These are phyloP conservation scores for Phyllosticta citribraziliensis DNA, from an alignment of 2,329 filamentous ascomycete genomes.

Conservation along the genomic window DNA sequence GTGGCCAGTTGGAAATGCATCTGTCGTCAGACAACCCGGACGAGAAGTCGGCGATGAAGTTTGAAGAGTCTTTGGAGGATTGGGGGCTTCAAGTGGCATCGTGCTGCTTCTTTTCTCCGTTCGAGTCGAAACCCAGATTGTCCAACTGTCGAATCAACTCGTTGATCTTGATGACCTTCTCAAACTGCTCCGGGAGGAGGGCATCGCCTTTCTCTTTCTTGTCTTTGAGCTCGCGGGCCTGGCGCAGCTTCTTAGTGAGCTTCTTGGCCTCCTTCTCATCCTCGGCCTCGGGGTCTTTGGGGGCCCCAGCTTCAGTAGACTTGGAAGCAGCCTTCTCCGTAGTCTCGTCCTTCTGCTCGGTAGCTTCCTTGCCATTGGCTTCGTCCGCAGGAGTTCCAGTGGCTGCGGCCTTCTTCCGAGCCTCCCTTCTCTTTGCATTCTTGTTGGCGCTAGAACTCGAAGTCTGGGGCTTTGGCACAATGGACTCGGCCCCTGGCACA, in stretches of 20 bases:
- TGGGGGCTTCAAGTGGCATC: slow-evolving; percentile 1
- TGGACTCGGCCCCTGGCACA: slow-evolving; percentile 61
- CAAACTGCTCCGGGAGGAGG: slow-evolving; percentile 85
- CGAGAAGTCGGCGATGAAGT: background rate
- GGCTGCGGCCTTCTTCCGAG: slow-evolving; percentile 50
- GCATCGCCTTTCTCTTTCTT: slow-evolving; percentile 83
- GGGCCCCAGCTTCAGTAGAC: slow-evolving; percentile 16
- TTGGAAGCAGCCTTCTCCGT: slow-evolving; percentile 8
- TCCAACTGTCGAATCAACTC: slow-evolving; percentile 86
- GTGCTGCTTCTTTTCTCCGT: slow-evolving; percentile 50
- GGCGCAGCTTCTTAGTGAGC: slow-evolving; percentile 87
- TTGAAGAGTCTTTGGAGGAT: background rate
- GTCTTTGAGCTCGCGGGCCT: slow-evolving; percentile 78
- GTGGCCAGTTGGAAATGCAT: background rate
- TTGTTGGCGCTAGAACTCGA: slow-evolving; percentile 55
- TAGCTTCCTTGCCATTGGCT: slow-evolving; percentile 8
- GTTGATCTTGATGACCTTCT: slow-evolving; percentile 95
- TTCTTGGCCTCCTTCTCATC: slow-evolving; percentile 88
- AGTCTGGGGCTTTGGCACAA: slow-evolving; percentile 42
- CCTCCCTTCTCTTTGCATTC: slow-evolving; percentile 72
- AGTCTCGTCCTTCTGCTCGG: slow-evolving; percentile 16
- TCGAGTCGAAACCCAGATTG: slow-evolving; percentile 69
- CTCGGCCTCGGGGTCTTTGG: slow-evolving; percentile 60
- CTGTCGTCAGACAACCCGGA: background rate
- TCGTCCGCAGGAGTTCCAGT: slow-evolving; percentile 38